Evolutionary conservation across 352 stramenopile genomes (phyloP).

Genomic region (Pythium angustatum): DNA sequence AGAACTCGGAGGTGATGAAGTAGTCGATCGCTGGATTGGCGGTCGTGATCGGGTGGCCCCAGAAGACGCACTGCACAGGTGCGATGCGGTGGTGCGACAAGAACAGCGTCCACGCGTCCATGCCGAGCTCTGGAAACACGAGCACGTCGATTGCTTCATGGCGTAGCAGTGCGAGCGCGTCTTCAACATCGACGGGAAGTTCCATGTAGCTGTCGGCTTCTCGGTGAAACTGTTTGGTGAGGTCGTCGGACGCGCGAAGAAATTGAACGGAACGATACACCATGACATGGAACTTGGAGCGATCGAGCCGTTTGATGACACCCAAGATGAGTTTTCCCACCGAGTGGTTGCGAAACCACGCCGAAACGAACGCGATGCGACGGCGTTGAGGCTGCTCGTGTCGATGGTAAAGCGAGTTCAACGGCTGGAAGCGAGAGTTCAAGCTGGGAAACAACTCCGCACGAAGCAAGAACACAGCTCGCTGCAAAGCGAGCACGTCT

Average conservation of each 20-base stretch:
- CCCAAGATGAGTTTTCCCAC: slow-evolving; percentile 65
- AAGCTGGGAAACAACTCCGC: slow-evolving; percentile 39
- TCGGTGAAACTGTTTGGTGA: slow-evolving; percentile 42
- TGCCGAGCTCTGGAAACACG: slow-evolving; percentile 83
- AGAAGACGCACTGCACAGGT: slow-evolving; percentile 78
- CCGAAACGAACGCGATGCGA: slow-evolving; percentile 58
- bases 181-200: slow-evolving; percentile 36
- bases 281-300: slow-evolving; percentile 47
- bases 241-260: slow-evolving; percentile 42
- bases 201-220: slow-evolving; percentile 52
- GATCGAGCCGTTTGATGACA: slow-evolving; percentile 52
- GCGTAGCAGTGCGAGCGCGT: slow-evolving; percentile 41
- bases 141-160: slow-evolving; percentile 67
- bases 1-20: slow-evolving; percentile 72
- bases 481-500: slow-evolving; percentile 28
- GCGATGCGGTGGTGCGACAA: slow-evolving; percentile 75
- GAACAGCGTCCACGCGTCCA: slow-evolving; percentile 75
- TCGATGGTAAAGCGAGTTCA: slow-evolving; percentile 17
- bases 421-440: slow-evolving; percentile 20
- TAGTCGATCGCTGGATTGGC: slow-evolving; percentile 79
- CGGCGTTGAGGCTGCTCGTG: slow-evolving; percentile 10
- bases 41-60: slow-evolving; percentile 85
- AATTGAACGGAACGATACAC: slow-evolving; percentile 64
- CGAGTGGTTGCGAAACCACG: slow-evolving; percentile 66
- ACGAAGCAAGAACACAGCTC: slow-evolving; percentile 36